A percentile compares a stretch with the other conserved stretches of the same genome.
These are phyloP conservation scores for Brassica hybrid DNA, from an alignment of 441 rosid species.

Conservation along the genomic window DNA sequence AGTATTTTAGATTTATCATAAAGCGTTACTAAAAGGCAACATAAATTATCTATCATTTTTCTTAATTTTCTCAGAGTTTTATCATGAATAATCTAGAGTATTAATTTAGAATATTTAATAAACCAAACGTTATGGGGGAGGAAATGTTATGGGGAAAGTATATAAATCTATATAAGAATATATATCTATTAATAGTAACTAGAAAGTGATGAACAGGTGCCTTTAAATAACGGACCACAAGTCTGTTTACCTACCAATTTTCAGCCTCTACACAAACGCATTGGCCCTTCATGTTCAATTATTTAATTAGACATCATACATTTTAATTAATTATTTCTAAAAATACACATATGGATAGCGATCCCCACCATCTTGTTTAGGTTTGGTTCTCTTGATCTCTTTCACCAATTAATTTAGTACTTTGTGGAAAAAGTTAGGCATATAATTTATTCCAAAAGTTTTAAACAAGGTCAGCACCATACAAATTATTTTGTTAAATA, in stretches of 20 bases:
- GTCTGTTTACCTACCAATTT: conserved; percentile 68
- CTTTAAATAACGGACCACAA: conserved; percentile 56
- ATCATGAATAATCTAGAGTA: neutral
- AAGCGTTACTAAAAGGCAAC: neutral
- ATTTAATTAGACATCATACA: conserved; percentile 2
- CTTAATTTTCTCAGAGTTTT: neutral
- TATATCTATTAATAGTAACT: conserved; percentile 32
- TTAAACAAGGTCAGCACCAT: conserved; percentile 2
- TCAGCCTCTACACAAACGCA: conserved; percentile 39
- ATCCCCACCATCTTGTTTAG: conserved; percentile 45
- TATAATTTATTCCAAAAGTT: conserved; percentile 23
- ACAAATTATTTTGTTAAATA: neutral
- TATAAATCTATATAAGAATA: no score
- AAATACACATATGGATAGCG: conserved; percentile 33
- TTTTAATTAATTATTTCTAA: conserved; percentile 9
- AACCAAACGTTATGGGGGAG: neutral
- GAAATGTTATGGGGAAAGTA: neutral
- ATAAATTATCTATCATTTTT: neutral
- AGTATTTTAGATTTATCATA: conserved; percentile 11
- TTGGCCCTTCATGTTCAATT: conserved; percentile 35
- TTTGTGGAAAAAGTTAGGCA: conserved; percentile 34
- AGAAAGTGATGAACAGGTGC: conserved; percentile 42
- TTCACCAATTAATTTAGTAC: conserved; percentile 27
- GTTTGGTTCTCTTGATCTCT: conserved; percentile 38
- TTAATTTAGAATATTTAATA: neutral